Conservation (phyloP, 768 basidiomycete genomes). For the Asterophora parasitica region DNA sequence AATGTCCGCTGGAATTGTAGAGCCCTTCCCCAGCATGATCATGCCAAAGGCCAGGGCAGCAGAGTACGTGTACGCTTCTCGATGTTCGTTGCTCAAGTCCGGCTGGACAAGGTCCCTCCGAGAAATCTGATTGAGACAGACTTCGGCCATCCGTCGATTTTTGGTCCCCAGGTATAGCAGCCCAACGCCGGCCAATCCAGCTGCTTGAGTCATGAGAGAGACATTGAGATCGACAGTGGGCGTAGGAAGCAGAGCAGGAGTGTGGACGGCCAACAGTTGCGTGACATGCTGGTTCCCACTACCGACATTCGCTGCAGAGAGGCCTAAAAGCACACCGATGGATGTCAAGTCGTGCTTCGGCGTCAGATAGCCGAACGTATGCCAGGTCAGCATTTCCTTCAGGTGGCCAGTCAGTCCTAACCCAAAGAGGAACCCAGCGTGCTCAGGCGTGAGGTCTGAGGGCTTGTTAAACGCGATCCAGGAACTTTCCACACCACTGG, state of each 20-base stretch:
- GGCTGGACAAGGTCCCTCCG: conserved; percentile 73
- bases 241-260: conserved; percentile 85
- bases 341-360: conserved; percentile 96
- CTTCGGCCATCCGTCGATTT: conserved; percentile 89
- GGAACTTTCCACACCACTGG: conserved; percentile 77
- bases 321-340: conserved; percentile 89
- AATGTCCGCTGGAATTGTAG: conserved; percentile 71
- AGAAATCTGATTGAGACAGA: conserved; percentile 80
- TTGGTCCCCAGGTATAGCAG: conserved; percentile 86
- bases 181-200: conserved; percentile 84
- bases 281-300: conserved; percentile 84
- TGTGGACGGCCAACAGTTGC: conserved; percentile 87
- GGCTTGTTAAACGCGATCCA: conserved; percentile 98
- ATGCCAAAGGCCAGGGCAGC: conserved; percentile 91
- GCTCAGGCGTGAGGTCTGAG: conserved; percentile 82
- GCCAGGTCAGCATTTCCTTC: conserved; percentile 87
- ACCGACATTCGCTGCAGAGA: conserved; percentile 87
- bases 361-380: conserved; percentile 92
- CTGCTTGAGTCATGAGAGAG: conserved; percentile 82
- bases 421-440: conserved; percentile 94
- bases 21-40: conserved; percentile 91
- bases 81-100: conserved; percentile 82
- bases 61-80: conserved; percentile 88
- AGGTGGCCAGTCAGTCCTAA: conserved; percentile 91
- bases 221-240: conserved; percentile 88